A percentile compares a stretch with the other conserved stretches of the same genome.
phyloP scores from a whole-genome alignment of 495 filamentous ascomycete species.

The Tetracladium marchalianum region DNA sequence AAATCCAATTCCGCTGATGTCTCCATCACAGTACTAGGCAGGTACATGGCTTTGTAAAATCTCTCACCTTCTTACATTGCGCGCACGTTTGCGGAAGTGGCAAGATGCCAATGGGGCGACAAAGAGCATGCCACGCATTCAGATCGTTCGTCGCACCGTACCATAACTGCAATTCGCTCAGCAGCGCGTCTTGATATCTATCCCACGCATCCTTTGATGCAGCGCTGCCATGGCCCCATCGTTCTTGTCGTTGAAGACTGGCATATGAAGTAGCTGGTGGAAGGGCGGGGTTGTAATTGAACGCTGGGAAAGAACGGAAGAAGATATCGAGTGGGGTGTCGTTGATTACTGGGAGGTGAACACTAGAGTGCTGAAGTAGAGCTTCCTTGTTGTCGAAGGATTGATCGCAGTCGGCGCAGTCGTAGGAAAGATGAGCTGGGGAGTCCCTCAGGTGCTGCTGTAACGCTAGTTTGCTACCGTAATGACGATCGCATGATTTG shows the following conservation, averaged over 20 bases:
- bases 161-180: constrained; percentile 17
- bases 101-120: constrained; percentile 13
- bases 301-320: constrained; percentile 17
- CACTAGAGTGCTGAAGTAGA: constrained; percentile 3
- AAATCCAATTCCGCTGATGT: no score
- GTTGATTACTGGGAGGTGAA: constrained; percentile 2
- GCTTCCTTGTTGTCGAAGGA: constrained; percentile 7
- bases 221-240: constrained; percentile 8
- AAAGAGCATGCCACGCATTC: constrained; percentile 16
- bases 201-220: constrained; percentile 15
- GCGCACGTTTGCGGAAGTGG: constrained; percentile 14
- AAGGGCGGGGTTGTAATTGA: constrained; percentile 21
- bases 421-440: constrained; percentile 7
- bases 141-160: constrained; percentile 16
- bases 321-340: constrained; percentile 10
- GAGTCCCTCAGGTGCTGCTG: constrained; percentile 15
- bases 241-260: constrained; percentile 16
- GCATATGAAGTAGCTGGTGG: constrained; percentile 21
- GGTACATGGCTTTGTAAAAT: constrained; percentile 5
- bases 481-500: constrained; percentile 8
- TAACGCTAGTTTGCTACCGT: constrained; percentile 9
- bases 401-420: constrained; percentile 11
- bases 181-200: constrained; percentile 13
- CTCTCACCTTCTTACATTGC: constrained; percentile 14
- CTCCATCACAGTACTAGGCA: constrained; percentile 6